These are phyloP conservation scores for Rhododendron mucronatum DNA, from an alignment of 148 eudicot species.

Conservation along the genomic window DNA sequence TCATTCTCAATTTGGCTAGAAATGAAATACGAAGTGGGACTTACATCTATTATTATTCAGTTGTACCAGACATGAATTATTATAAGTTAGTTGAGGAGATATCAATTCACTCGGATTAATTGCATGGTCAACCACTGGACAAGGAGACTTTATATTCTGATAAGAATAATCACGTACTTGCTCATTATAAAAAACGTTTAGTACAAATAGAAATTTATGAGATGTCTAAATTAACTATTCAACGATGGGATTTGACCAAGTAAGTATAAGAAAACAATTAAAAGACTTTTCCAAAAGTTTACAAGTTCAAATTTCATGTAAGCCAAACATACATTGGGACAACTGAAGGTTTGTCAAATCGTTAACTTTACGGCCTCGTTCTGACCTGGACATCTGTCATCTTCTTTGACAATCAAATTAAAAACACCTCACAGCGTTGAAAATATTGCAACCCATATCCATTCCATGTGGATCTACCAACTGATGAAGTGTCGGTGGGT, in stretches of 20 bases:
- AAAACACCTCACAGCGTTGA: not conserved
- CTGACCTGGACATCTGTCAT: not conserved
- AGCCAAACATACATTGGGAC: not conserved
- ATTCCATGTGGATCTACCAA: not conserved
- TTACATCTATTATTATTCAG: not conserved
- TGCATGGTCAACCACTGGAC: not conserved
- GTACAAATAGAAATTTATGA: not conserved
- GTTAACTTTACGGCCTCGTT: not conserved
- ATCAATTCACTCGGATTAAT: not conserved
- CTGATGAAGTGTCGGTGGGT: conserved; percentile 1
- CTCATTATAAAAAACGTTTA: too few relatives aligned
- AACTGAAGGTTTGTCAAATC: too few relatives aligned
- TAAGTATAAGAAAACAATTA: too few relatives aligned
- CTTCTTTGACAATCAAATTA: not conserved
- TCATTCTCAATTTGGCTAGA: not conserved
- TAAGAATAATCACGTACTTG: too few relatives aligned
- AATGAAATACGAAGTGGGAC: not conserved
- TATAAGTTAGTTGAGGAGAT: not conserved
- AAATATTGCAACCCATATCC: not conserved
- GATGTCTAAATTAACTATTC: not conserved
- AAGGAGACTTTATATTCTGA: not conserved
- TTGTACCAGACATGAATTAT: not conserved
- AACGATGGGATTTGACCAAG: too few relatives aligned
- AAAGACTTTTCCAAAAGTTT: too few relatives aligned
- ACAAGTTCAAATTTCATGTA: too few relatives aligned